Percentiles rank a stretch among this genome's conserved stretches.
These are phyloP conservation scores for Sporothrix brunneoviolacea DNA, from an alignment of 2,329 filamentous ascomycete genomes.

Conservation along the genomic window DNA sequence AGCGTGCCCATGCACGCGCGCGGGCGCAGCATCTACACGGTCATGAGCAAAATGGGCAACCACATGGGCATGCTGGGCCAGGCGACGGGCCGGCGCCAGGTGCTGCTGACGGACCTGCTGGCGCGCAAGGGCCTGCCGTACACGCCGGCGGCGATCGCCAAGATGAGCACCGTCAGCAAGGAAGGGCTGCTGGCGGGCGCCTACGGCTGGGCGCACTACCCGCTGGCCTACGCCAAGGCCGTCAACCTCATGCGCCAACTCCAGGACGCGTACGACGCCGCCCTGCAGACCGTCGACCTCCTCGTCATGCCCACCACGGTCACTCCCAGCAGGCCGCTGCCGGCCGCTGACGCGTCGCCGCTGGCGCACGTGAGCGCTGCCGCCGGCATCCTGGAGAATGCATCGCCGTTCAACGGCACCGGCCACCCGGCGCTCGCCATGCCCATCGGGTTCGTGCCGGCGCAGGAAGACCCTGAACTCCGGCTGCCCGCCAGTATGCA, in stretches of 20 bases:
- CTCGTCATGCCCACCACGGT: constrained; percentile 40
- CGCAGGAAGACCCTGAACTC: constrained; percentile 16
- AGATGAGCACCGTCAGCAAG: neutral
- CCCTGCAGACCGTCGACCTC: constrained; percentile 35
- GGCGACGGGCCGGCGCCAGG: neutral
- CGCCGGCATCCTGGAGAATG: constrained; percentile 38
- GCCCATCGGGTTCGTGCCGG: constrained; percentile 29
- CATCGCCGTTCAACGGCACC: constrained; percentile 41
- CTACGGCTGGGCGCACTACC: neutral
- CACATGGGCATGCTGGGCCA: constrained; percentile 4
- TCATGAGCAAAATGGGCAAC: constrained; percentile 14
- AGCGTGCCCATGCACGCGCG: constrained; percentile 25
- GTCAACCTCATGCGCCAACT: constrained; percentile 39
- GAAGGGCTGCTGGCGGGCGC: neutral
- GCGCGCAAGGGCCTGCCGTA: no score
- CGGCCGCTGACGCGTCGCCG: constrained; percentile 25
- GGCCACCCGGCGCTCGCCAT: constrained; percentile 42
- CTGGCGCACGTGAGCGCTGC: constrained; percentile 35
- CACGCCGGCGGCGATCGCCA: neutral
- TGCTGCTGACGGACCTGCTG: constrained; percentile 18
- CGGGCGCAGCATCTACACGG: constrained; percentile 18
- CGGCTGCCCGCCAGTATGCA: constrained; percentile 26
- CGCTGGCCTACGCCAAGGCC: constrained; percentile 31
- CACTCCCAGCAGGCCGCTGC: constrained; percentile 33
- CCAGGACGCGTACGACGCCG: constrained; percentile 39